phyloP scores from a whole-genome alignment of 306 rosid species.

The Begonia masoniana region DNA sequence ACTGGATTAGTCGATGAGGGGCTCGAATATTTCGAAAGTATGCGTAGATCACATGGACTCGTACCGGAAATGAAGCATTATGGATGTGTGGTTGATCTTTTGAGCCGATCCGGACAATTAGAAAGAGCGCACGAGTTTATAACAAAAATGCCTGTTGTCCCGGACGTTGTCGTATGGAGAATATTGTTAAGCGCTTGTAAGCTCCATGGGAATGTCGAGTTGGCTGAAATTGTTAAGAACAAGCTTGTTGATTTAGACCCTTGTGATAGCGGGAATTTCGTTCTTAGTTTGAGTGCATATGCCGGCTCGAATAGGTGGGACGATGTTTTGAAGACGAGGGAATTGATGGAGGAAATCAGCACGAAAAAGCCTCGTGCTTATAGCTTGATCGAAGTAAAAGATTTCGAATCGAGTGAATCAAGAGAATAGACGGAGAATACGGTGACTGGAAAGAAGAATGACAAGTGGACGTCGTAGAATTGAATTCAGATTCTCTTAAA shows the following conservation, averaged over 20 bases:
- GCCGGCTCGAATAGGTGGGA: slow-evolving; percentile 79
- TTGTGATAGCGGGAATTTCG: slow-evolving; percentile 52
- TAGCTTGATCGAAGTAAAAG: slow-evolving; percentile 49
- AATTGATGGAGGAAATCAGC: slow-evolving; percentile 44
- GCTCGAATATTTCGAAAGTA: slow-evolving; percentile 51
- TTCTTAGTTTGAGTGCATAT: slow-evolving; percentile 60
- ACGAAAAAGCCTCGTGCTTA: slow-evolving; percentile 64
- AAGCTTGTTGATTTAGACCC: slow-evolving; percentile 77
- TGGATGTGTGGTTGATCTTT: slow-evolving; percentile 64
- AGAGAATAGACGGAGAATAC: too few relatives aligned
- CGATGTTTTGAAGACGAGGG: slow-evolving; percentile 60
- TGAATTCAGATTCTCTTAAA: too few relatives aligned
- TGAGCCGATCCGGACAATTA: slow-evolving; percentile 69
- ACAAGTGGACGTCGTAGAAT: too few relatives aligned
- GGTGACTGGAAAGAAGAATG: too few relatives aligned
- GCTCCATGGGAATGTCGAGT: slow-evolving; percentile 54
- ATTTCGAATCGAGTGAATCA: too few relatives aligned
- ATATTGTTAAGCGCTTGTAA: slow-evolving; percentile 67
- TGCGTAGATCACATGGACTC: slow-evolving; percentile 53
- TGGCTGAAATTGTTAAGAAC: slow-evolving; percentile 57
- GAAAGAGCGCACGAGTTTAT: slow-evolving; percentile 64
- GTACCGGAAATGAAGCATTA: slow-evolving; percentile 75
- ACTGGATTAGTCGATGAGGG: slow-evolving; percentile 74
- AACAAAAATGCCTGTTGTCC: slow-evolving; percentile 47
- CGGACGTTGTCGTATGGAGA: slow-evolving; percentile 68